Conservation (phyloP, 1,139 yeast genomes). For the Zygoascus sp. region DNA sequence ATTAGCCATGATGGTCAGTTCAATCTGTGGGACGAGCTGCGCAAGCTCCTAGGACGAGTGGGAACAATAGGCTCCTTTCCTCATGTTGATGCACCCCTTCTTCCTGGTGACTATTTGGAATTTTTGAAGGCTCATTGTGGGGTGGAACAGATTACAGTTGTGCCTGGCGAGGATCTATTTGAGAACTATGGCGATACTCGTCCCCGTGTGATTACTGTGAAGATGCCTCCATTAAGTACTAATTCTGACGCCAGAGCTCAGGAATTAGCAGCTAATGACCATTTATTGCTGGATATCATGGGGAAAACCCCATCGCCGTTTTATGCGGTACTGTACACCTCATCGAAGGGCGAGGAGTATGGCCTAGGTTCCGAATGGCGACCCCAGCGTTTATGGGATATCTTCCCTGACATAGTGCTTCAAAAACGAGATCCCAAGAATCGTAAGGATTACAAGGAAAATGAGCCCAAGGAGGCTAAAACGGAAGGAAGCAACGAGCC, state of each 20-base stretch:
- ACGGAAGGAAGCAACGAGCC: slow-evolving; percentile 15
- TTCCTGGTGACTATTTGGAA: slow-evolving; percentile 45
- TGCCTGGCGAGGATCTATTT: slow-evolving; percentile 38
- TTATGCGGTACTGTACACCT: slow-evolving; percentile 29
- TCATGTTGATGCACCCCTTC: slow-evolving; percentile 44
- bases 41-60: slow-evolving; percentile 52
- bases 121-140: slow-evolving; percentile 23
- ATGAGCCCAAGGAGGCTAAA: slow-evolving; percentile 17
- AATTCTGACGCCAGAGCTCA: slow-evolving; percentile 31
- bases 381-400: slow-evolving; percentile 17
- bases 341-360: slow-evolving; percentile 24
- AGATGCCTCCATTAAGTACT: slow-evolving; percentile 48
- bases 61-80: slow-evolving; percentile 65
- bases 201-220: slow-evolving; percentile 54
- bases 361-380: slow-evolving; percentile 16
- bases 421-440: slow-evolving; percentile 26
- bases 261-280: slow-evolving; percentile 46
- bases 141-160: slow-evolving; percentile 32
- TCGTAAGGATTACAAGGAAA: slow-evolving; percentile 25
- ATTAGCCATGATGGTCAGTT: slow-evolving; percentile 26
- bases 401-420: slow-evolving; percentile 29
- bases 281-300: slow-evolving; percentile 36
- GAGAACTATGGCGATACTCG: slow-evolving; percentile 52
- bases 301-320: slow-evolving; percentile 31
- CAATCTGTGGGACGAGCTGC: slow-evolving; percentile 49